phyloP scores from a whole-genome alignment of 352 stramenopile species.

The Pseudoperonospora humuli region DNA sequence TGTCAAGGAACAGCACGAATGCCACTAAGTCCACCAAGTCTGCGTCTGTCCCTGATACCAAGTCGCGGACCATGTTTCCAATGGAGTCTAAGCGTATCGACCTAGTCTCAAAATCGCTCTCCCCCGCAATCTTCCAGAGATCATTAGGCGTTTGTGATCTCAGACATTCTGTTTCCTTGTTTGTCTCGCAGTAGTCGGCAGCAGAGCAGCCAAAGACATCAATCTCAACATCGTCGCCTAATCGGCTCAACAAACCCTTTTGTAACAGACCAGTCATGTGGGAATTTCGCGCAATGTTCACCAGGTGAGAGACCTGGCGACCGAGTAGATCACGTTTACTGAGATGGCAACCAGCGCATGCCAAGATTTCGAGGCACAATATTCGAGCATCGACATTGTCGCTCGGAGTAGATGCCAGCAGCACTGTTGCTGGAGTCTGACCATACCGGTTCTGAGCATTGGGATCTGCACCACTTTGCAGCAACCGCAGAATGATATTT shows the following conservation, averaged over 20 bases:
- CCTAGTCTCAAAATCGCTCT: conserved; percentile 4
- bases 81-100: conserved; percentile 11
- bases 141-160: conserved; percentile 26
- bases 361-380: conserved; percentile 47
- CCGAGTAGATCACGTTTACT: conserved; percentile 63
- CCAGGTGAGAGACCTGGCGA: conserved; percentile 46
- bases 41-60: conserved; percentile 31
- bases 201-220: conserved; percentile 66
- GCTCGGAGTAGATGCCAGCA: conserved; percentile 32
- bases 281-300: conserved; percentile 33
- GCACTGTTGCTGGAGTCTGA: conserved; percentile 45
- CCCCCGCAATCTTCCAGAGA: conserved; percentile 19
- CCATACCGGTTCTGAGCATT: conserved; percentile 67
- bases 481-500: conserved; percentile 45
- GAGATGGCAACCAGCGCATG: conserved; percentile 33
- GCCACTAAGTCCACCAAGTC: conserved; percentile 55
- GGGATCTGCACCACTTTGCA: conserved; percentile 46
- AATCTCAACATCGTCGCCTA: conserved; percentile 18
- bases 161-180: conserved; percentile 23
- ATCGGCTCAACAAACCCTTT: conserved; percentile 20
- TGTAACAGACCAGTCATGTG: conserved; percentile 25
- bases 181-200: conserved; percentile 39
- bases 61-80: conserved; percentile 28
- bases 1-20: conserved; percentile 67
- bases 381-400: conserved; percentile 19